A percentile compares a stretch with the other conserved stretches of the same genome.
Conservation (phyloP, 306 rosid genomes). For the Dalbergia cochinchinensis region DNA sequence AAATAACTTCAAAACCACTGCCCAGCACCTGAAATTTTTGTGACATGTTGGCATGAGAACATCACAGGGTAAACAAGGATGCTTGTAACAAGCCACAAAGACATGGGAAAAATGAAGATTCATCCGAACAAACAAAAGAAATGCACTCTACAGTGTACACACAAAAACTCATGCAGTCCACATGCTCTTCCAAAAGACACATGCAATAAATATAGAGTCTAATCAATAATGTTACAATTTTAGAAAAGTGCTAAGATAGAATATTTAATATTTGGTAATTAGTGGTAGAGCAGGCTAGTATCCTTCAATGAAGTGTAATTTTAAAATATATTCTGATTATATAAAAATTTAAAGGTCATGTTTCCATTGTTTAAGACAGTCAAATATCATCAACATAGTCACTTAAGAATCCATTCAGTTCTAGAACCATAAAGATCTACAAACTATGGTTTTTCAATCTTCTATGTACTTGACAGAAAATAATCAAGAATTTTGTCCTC, state of each 20-base stretch:
- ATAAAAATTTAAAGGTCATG: not conserved
- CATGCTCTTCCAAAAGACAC: conserved; percentile 16
- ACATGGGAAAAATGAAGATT: conserved; percentile 10
- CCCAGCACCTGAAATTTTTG: conserved; percentile 78
- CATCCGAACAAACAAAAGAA: not conserved
- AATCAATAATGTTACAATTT: not conserved
- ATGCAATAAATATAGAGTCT: not conserved
- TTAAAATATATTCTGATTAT: not conserved
- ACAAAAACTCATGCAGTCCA: not conserved
- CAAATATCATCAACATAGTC: not conserved
- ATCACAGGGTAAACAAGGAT: conserved; percentile 29
- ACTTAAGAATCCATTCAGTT: not conserved
- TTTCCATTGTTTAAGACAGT: not conserved
- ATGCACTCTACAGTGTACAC: not conserved
- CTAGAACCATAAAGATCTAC: not conserved
- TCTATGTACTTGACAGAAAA: not conserved
- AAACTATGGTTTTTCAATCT: not conserved
- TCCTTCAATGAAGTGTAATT: not conserved
- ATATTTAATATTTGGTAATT: not conserved
- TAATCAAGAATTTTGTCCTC: conserved; percentile 18
- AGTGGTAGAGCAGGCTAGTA: not conserved
- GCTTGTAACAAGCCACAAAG: conserved; percentile 21
- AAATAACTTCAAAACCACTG: conserved; percentile 92
- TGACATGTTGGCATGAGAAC: conserved; percentile 28
- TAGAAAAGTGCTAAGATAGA: not conserved